Evolutionary conservation across 2,329 filamentous ascomycete species (phyloP), one percentile per base, ranked within the genome.

Genomic region (Diaporthe ilicicola): DNA sequence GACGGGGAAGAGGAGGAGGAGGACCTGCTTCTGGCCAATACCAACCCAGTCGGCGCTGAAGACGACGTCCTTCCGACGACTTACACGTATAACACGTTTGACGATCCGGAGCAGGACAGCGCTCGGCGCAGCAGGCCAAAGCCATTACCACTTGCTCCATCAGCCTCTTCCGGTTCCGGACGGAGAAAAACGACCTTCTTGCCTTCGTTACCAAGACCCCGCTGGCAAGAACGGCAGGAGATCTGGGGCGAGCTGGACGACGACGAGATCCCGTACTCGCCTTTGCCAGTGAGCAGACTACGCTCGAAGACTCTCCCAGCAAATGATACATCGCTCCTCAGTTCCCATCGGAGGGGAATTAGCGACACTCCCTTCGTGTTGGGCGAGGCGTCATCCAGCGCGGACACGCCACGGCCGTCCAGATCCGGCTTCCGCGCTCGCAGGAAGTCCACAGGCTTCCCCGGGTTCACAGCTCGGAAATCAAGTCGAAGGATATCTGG

Each of bases 221-320:
- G 89, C 67, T 89, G 88, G 85, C 84, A 89, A 70, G 93, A 96
- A 78, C 89, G 89, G 1, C 90, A 90, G 44, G 93, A 96, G 76
- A 96, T 97, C 39, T 97, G 94, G 94, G 93, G 91, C 69, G 94
- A 97, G 79, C 86, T 97, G 17, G 92, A 96, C 77, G 94, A 97
- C 76, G 90, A 92, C 50, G 87, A 89, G 64, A 81, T 82, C 24
- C 79, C 82, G 37, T 82, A 79, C 70, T 82, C 83, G 65, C 79
- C 82, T 0, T 72, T 73, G 3, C 75, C 76, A 9, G 75, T 79
- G 4, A 79, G 69, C 27, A 82, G 85, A 55, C 78, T 81, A 29
- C 84, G 87, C 17, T 87, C 87, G 13, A 85, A 81, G 67, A 88
- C 87, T 2, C 71, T 89, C 44, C 85, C 87, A 0, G 79, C 77